A percentile compares a stretch with the other conserved stretches of the same genome.
These are phyloP conservation scores for Epithemia pelagica DNA, from an alignment of 108 stramenopile species.

Conservation along the genomic window DNA sequence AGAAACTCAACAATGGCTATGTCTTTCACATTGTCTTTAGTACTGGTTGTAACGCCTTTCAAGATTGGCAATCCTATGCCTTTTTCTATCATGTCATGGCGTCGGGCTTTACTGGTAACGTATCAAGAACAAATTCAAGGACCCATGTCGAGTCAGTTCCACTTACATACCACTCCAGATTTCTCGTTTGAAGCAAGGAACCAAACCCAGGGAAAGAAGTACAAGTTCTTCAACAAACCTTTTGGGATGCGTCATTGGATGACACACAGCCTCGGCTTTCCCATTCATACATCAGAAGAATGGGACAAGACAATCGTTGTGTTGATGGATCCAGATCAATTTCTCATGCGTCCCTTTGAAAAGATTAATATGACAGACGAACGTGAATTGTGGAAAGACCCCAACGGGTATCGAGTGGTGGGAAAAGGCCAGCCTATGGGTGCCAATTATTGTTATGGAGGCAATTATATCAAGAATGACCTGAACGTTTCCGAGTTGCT, in stretches of 20 bases:
- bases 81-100: conserved; percentile 73
- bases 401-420: conserved; percentile 35
- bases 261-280: conserved; percentile 47
- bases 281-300: conserved; percentile 6
- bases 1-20: too few species aligned
- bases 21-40: conserved; percentile 13
- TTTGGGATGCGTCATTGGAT: conserved; percentile 82
- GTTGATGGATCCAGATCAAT: conserved; percentile 79
- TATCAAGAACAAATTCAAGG: conserved; percentile 86
- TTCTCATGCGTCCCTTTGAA: conserved; percentile 67
- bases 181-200: background rate
- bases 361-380: too few species aligned
- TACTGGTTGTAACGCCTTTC: conserved; percentile 33
- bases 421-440: conserved; percentile 86
- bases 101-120: conserved; percentile 70
- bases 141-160: conserved; percentile 47
- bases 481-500: conserved; percentile 77
- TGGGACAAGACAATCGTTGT: conserved; percentile 50
- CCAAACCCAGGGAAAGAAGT: background rate
- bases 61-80: conserved; percentile 87
- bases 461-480: too few species aligned
- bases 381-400: too few species aligned
- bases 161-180: conserved; percentile 79
- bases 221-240: conserved; percentile 92
- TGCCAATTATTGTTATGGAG: conserved; percentile 85